Percentiles rank a stretch among this genome's conserved stretches.
Evolutionary conservation across 371 early-diverging fungal genomes (phyloP).

Genomic region (Vavraia culicis): DNA sequence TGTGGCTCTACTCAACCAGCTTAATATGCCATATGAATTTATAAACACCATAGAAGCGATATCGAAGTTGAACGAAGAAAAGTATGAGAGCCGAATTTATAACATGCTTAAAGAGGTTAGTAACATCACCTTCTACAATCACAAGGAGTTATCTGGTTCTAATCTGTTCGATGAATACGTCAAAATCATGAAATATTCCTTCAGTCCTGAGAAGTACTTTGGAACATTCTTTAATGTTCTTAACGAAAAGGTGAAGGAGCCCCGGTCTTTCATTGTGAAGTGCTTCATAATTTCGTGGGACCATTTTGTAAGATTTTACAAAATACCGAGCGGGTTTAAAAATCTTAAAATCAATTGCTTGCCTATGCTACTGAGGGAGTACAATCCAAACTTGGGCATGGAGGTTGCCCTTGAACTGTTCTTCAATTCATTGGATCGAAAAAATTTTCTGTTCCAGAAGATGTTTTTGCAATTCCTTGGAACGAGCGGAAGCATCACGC

Average conservation of each 20-base stretch:
- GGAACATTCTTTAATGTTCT: too few species aligned
- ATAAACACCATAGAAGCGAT: constrained; percentile 42
- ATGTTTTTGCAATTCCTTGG: constrained; percentile 28
- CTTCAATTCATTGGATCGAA: constrained; percentile 27
- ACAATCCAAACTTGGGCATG: constrained; percentile 4
- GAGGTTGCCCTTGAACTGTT: constrained; percentile 24
- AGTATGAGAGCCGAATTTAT: constrained; percentile 14
- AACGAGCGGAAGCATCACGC: too few species aligned
- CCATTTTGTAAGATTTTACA: constrained; percentile 29
- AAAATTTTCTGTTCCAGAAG: constrained; percentile 27
- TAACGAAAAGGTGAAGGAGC: too few species aligned
- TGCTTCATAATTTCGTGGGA: constrained; percentile 35
- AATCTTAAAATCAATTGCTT: constrained; percentile 33
- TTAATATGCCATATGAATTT: constrained; percentile 43
- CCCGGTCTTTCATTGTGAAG: too few species aligned
- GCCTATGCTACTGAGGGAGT: constrained; percentile 11
- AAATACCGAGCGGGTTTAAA: constrained; percentile 17
- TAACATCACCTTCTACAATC: constrained; percentile 9
- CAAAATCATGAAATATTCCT: too few species aligned
- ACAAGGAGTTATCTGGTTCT: too few species aligned
- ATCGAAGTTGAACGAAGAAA: constrained; percentile 24
- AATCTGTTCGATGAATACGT: too few species aligned
- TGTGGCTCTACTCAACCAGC: constrained; percentile 20
- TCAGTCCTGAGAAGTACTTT: too few species aligned
- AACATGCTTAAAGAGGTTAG: constrained; percentile 20